phyloP scores from a whole-genome alignment of 306 rosid genomes.

The Medicago arabica region DNA sequence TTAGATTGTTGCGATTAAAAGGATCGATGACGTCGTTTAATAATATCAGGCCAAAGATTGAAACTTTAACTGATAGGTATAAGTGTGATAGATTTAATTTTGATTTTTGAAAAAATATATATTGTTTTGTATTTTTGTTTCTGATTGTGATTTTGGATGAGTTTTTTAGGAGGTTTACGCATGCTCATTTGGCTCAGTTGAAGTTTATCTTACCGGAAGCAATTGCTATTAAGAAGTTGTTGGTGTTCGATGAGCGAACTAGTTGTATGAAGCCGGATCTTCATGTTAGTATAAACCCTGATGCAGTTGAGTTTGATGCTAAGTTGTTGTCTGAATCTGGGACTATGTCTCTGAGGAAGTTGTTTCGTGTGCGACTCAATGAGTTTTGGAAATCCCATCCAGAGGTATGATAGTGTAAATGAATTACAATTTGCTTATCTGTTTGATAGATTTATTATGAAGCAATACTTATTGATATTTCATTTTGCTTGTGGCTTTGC shows the following conservation, averaged over 20 bases:
- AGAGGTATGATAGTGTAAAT: constrained; percentile 48
- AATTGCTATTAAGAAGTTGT: constrained; percentile 57
- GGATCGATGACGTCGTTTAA: constrained; percentile 52
- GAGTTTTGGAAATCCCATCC: constrained; percentile 65
- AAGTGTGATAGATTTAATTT: background rate
- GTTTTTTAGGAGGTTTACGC: constrained; percentile 76
- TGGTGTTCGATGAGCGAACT: constrained; percentile 57
- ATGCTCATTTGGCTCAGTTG: constrained; percentile 74
- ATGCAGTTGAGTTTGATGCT: constrained; percentile 46
- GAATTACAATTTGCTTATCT: background rate
- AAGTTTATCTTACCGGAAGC: constrained; percentile 77
- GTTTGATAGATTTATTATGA: background rate
- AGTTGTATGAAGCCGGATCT: constrained; percentile 82
- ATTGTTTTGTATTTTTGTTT: constrained; percentile 16
- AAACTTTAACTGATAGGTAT: constrained; percentile 75
- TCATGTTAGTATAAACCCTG: constrained; percentile 54
- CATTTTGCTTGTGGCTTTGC: background rate
- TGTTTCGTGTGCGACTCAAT: constrained; percentile 53
- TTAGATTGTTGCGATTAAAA: constrained; percentile 57
- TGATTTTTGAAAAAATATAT: background rate
- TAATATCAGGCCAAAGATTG: constrained; percentile 55
- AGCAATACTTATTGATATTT: background rate
- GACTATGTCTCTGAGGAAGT: constrained; percentile 50
- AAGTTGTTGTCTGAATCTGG: constrained; percentile 40
- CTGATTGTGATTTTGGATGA: background rate